phyloP scores from a whole-genome alignment of 2,329 filamentous ascomycete species.

The Sporothrix euskadiensis region DNA sequence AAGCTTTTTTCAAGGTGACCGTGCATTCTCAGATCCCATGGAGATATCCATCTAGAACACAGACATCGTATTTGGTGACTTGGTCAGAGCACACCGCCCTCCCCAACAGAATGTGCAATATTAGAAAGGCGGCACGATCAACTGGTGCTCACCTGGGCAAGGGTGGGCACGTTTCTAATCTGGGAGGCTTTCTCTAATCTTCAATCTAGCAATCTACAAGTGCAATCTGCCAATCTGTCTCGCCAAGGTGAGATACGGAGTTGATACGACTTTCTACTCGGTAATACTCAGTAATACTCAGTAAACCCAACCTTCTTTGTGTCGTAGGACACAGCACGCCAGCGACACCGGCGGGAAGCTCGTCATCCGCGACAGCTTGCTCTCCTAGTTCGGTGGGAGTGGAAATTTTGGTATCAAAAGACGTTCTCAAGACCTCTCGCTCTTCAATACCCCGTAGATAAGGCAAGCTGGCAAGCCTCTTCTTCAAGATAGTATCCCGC shows the following conservation, averaged over 20 bases:
- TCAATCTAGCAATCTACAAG: neutral
- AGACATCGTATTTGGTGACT: neutral
- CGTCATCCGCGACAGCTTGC: neutral
- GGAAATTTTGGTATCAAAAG: neutral
- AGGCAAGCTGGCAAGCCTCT: neutral
- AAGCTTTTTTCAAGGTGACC: conserved; percentile 10
- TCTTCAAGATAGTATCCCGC: neutral
- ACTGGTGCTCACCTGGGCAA: conserved; percentile 10
- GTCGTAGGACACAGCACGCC: conserved; percentile 4
- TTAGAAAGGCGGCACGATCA: conserved; percentile 16
- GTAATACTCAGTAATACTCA: no score
- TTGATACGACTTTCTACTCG: neutral
- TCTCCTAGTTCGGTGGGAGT: conserved; percentile 8
- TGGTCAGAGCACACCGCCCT: neutral
- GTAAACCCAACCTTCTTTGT: neutral
- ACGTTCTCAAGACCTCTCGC: neutral
- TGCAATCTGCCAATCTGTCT: neutral
- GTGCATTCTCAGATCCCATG: neutral
- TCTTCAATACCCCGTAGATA: neutral
- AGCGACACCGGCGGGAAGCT: conserved; percentile 2
- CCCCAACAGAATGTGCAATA: conserved; percentile 22
- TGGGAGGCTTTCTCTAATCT: neutral
- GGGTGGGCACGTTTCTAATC: neutral
- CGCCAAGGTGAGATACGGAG: neutral
- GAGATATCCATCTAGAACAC: neutral